Conservation (phyloP, 116 monocot species). For the Zostera marina region DNA sequence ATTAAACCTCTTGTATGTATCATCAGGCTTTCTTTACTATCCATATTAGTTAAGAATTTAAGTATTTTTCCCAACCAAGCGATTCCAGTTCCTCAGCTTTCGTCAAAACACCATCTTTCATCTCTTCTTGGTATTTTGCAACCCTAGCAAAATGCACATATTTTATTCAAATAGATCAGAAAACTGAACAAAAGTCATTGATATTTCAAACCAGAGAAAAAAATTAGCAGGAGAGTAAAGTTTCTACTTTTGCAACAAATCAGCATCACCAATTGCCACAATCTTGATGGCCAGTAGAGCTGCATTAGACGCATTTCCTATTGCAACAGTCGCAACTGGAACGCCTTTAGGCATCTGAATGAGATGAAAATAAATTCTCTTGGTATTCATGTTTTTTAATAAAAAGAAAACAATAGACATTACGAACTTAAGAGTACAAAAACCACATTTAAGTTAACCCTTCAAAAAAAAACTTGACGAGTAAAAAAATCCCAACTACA, state of each 20-base stretch:
- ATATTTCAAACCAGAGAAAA: neutral
- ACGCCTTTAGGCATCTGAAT: conserved; percentile 73
- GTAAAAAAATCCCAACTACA: too few relatives aligned
- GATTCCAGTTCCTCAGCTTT: conserved; percentile 63
- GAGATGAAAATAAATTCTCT: neutral
- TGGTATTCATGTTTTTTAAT: too few relatives aligned
- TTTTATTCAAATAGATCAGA: neutral
- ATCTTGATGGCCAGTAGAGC: conserved; percentile 53
- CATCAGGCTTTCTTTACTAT: too few relatives aligned
- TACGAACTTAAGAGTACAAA: too few relatives aligned
- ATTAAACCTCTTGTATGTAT: too few relatives aligned
- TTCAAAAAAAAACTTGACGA: too few relatives aligned
- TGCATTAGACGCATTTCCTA: conserved; percentile 75
- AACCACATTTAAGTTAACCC: too few relatives aligned
- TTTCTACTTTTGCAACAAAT: conserved; percentile 41
- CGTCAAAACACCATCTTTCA: conserved; percentile 42
- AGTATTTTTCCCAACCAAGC: conserved; percentile 57
- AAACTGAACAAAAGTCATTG: neutral
- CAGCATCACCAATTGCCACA: conserved; percentile 30
- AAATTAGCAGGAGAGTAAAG: neutral
- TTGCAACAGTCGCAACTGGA: conserved; percentile 75
- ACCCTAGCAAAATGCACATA: conserved; percentile 15
- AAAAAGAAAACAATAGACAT: too few relatives aligned
- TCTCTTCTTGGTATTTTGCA: conserved; percentile 47
- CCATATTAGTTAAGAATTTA: conserved; percentile 18